Evolutionary conservation across 352 stramenopile species (phyloP).

Genomic region (Phytophthora aleatoria): DNA sequence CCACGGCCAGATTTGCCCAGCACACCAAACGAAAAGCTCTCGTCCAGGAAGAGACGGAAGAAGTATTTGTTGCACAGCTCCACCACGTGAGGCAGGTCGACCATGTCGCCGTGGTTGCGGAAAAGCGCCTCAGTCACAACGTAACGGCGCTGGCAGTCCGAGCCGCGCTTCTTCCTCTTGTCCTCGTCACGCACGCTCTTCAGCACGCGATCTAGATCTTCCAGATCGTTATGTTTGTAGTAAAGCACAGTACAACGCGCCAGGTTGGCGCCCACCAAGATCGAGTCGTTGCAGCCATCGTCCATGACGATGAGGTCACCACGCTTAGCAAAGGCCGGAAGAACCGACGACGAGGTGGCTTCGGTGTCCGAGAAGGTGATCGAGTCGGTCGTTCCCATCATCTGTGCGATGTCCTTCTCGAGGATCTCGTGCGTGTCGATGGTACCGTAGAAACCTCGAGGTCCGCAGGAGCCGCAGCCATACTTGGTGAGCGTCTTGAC

Average conservation of each 20-base stretch:
- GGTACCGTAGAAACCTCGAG: slow-evolving; percentile 98
- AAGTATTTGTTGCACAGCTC: slow-evolving; percentile 91
- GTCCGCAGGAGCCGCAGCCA: slow-evolving; percentile 97
- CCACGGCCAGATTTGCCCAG: slow-evolving; percentile 91
- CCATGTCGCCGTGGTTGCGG: slow-evolving; percentile 96
- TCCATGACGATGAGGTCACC: slow-evolving; percentile 97
- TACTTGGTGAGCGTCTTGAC: slow-evolving; percentile 94
- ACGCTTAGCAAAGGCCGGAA: slow-evolving; percentile 97
- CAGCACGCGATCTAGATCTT: slow-evolving; percentile 95
- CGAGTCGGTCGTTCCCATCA: slow-evolving; percentile 92
- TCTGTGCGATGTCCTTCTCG: slow-evolving; percentile 92
- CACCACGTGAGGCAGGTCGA: slow-evolving; percentile 93
- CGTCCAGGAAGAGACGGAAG: slow-evolving; percentile 89
- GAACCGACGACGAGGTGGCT: slow-evolving; percentile 92
- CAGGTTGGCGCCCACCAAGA: slow-evolving; percentile 93
- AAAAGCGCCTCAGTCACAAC: slow-evolving; percentile 98
- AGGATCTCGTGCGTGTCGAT: slow-evolving; percentile 92
- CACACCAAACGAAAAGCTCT: slow-evolving; percentile 94
- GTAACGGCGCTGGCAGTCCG: slow-evolving; percentile 94
- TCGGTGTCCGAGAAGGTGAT: slow-evolving; percentile 98
- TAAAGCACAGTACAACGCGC: slow-evolving; percentile 93
- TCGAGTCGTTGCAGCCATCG: slow-evolving; percentile 95
- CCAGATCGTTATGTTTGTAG: slow-evolving; percentile 99
- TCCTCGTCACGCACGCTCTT: slow-evolving; percentile 88
- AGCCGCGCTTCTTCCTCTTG: slow-evolving; percentile 76